These are phyloP conservation scores for Leccinum boreale DNA, from an alignment of 768 basidiomycete genomes.

Conservation along the genomic window DNA sequence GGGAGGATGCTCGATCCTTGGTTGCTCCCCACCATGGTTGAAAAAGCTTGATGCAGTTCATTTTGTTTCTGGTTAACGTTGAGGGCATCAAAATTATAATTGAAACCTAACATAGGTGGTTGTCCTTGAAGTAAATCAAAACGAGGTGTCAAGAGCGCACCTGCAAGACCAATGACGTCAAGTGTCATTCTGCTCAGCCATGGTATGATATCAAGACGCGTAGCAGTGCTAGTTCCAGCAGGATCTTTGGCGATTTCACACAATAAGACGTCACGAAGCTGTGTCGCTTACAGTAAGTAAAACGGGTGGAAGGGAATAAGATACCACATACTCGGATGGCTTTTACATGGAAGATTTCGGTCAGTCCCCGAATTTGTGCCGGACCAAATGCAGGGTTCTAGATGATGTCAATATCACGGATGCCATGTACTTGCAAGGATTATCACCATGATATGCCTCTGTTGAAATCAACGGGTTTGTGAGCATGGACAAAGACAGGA, in stretches of 20 bases:
- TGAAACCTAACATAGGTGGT: slow-evolving; percentile 30
- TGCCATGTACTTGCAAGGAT: background rate
- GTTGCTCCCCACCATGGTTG: slow-evolving; percentile 17
- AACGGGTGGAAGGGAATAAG: background rate
- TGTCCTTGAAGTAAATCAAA: background rate
- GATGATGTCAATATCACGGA: background rate
- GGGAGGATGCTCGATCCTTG: slow-evolving; percentile 19
- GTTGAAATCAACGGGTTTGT: background rate
- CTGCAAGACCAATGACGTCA: slow-evolving; percentile 35
- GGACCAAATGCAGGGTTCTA: slow-evolving; percentile 65
- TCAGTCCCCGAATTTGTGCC: slow-evolving; percentile 53
- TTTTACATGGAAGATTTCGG: slow-evolving; percentile 56
- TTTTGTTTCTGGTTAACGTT: slow-evolving; percentile 20
- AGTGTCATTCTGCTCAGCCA: slow-evolving; percentile 36
- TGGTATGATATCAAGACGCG: slow-evolving; percentile 28
- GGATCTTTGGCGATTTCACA: slow-evolving; percentile 28
- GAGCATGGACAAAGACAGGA: background rate
- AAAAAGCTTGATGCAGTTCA: slow-evolving; percentile 32
- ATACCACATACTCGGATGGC: slow-evolving; percentile 40
- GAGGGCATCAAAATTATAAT: slow-evolving; percentile 34
- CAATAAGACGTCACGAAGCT: slow-evolving; percentile 45
- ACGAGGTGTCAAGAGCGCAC: slow-evolving; percentile 19
- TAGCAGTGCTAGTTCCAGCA: slow-evolving; percentile 1
- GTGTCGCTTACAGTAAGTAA: background rate
- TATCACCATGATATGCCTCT: slow-evolving; percentile 27